A percentile compares a stretch with the other conserved stretches of the same genome.
Conservation (phyloP, 2,329 filamentous ascomycete species). For the Ceratocystis cubensis region DNA sequence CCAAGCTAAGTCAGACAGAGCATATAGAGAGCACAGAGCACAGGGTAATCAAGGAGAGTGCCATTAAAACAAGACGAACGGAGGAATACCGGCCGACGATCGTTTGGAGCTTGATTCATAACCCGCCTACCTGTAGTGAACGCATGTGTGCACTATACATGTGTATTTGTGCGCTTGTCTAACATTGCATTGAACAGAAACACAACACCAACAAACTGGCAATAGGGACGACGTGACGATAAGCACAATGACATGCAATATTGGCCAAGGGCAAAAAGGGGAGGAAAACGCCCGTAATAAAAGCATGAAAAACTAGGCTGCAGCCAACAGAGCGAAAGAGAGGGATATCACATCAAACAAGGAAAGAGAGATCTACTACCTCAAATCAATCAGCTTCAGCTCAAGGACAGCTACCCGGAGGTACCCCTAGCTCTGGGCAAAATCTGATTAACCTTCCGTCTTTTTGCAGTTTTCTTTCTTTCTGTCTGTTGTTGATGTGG, state of each 20-base stretch:
- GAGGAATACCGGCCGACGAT: neutral
- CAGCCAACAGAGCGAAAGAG: neutral
- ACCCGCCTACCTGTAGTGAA: neutral
- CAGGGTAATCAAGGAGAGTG: neutral
- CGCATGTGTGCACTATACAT: neutral
- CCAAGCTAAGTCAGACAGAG: neutral
- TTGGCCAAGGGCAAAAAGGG: neutral
- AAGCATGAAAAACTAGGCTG: neutral
- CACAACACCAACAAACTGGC: neutral
- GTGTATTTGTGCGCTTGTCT: neutral
- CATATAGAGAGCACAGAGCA: neutral
- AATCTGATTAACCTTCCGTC: neutral
- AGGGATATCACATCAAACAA: neutral
- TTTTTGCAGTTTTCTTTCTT: neutral
- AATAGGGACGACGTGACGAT: neutral
- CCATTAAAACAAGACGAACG: neutral
- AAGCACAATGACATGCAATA: neutral
- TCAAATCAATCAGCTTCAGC: neutral
- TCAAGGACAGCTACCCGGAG: neutral
- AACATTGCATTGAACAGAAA: neutral
- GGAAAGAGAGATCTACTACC: constrained; percentile 5
- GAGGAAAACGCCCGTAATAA: neutral
- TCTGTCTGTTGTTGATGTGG: neutral
- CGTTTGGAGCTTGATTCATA: neutral
- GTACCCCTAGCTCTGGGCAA: neutral